Evolutionary conservation across 805 yeast genomes (phyloP), one percentile per base, ranked within the genome.

Genomic region (Candida silvicultrix): DNA sequence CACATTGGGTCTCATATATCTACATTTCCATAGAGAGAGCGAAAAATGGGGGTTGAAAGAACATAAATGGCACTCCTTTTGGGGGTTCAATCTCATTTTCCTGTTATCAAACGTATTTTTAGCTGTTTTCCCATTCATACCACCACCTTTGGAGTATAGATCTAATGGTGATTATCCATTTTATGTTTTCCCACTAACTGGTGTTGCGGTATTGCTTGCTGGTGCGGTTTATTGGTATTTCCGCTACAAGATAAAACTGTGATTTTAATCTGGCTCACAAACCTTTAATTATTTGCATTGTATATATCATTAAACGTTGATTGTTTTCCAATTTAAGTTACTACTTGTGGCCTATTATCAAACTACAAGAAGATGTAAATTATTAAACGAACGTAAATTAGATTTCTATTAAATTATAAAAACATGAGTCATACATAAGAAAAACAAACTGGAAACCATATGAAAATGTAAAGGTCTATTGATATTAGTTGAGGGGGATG

Each of bases 141-240:
- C 78, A 3, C 83, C 83, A 0, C 78, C 79, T 3, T 49, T 50
- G 1, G 53, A 55, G 2, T 47, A 54, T 1, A 63, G 62, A 21
- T 57, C 54, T 1, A 54, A 55, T 31, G 54, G 56, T 7, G 45
- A 51, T 8, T 68, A 77, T 44, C 82, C 84, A 2, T 80, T 75
- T 53, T 80, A 74, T 69, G 72, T 78, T n/a, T 77, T 77, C 54
- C 83, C 83, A 0, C 65, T 71, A 6, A 74, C 79, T 15, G 81
- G 83, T 0, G 63, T 77, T 2, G 59, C 71, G 2, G 74, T 75
- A 5, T 54, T 77, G 34, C 44, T 62, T 0, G 38, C 66, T 14
- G 83, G 83, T 6, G 76, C 62, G 0, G 50, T 68, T 0, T 70
- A 69, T 47, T 70, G 74, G 74, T 29, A 38, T 20, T 48, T 50